Percentiles rank a stretch among this genome's conserved stretches.
These are phyloP conservation scores for Chenopodium formosanum DNA, from an alignment of 148 eudicot species.

Conservation along the genomic window DNA sequence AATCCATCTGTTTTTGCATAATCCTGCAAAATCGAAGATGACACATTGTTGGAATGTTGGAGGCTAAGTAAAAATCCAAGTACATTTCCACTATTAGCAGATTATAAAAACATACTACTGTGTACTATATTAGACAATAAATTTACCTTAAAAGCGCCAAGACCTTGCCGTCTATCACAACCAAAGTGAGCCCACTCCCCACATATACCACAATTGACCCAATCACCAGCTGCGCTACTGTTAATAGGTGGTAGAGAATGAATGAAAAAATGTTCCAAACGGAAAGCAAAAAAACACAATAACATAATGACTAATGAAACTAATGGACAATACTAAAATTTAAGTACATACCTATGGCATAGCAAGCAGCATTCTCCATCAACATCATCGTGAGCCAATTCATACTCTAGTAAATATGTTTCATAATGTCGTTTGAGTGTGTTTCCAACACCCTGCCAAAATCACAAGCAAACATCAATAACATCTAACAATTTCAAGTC, in stretches of 20 bases:
- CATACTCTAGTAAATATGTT: slow-evolving; percentile 86
- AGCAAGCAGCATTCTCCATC: slow-evolving; percentile 98
- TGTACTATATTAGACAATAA: neutral
- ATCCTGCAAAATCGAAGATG: slow-evolving; percentile 49
- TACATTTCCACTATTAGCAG: neutral
- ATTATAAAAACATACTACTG: neutral
- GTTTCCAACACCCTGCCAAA: slow-evolving; percentile 87
- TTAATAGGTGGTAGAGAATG: slow-evolving; percentile 5
- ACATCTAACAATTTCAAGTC: neutral
- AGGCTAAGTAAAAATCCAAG: neutral
- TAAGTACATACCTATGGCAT: slow-evolving; percentile 66
- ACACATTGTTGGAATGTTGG: neutral
- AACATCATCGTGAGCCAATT: slow-evolving; percentile 95
- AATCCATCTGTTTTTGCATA: slow-evolving; percentile 98
- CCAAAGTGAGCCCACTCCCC: slow-evolving; percentile 99
- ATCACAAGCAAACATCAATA: slow-evolving; percentile 17
- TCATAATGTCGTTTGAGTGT: slow-evolving; percentile 96
- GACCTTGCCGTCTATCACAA: slow-evolving; percentile 93
- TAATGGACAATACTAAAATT: neutral
- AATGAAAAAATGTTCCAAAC: neutral
- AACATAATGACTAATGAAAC: no score
- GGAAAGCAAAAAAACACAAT: neutral
- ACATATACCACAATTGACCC: slow-evolving; percentile 97
- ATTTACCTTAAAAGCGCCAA: slow-evolving; percentile 94
- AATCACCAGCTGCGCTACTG: slow-evolving; percentile 98